A percentile compares a stretch with the other conserved stretches of the same genome.
phyloP scores from a whole-genome alignment of 257 asterid species.

The Vinca minor region DNA sequence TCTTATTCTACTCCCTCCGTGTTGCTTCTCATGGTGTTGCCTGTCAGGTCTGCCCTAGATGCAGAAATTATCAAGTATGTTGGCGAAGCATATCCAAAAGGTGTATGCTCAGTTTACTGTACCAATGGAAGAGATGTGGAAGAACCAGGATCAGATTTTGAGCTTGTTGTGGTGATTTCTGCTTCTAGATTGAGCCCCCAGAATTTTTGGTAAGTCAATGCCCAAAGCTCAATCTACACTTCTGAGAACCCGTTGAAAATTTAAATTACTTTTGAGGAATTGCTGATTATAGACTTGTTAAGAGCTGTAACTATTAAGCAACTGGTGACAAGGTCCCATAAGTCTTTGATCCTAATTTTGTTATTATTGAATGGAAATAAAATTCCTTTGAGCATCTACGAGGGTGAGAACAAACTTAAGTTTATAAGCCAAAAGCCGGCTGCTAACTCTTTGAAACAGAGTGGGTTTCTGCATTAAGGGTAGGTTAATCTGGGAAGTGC shows the following conservation, averaged over 20 bases:
- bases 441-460: background rate
- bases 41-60: slow-evolving; percentile 66
- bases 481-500: too few species aligned
- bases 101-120: slow-evolving; percentile 80
- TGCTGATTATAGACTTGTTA: background rate
- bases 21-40: slow-evolving; percentile 16
- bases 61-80: slow-evolving; percentile 78
- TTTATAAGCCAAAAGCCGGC: background rate
- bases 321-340: background rate
- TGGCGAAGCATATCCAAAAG: slow-evolving; percentile 82
- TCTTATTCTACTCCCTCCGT: background rate
- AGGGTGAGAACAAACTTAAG: background rate
- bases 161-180: slow-evolving; percentile 83
- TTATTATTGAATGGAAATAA: background rate
- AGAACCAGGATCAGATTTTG: slow-evolving; percentile 78
- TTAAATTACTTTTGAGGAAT: background rate
- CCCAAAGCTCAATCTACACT: background rate
- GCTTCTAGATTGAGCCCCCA: slow-evolving; percentile 93
- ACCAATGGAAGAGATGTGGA: slow-evolving; percentile 71
- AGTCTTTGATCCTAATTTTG: background rate
- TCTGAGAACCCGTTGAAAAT: background rate
- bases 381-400: background rate
- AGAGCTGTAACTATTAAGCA: background rate
- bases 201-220: slow-evolving; percentile 66
- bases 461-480: background rate